Percentiles rank a stretch among this genome's conserved stretches.
Conservation (phyloP, 495 filamentous ascomycete genomes). For the Xylaria flabelliformis region DNA sequence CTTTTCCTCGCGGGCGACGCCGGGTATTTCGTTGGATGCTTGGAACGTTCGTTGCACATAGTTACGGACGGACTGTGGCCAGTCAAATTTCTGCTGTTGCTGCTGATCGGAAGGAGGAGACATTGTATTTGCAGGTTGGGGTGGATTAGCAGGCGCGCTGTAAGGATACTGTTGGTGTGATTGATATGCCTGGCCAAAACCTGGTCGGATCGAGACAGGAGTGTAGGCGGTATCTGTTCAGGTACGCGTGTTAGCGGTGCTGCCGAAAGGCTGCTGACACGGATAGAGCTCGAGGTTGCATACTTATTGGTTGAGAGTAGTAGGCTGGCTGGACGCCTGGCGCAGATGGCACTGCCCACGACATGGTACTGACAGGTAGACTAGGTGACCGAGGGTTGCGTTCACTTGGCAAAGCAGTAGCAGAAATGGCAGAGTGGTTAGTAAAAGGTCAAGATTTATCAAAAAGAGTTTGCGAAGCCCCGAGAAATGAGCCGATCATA, state of each 20-base stretch:
- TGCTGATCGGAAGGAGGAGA: constrained; percentile 34
- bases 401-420: constrained; percentile 9
- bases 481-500: neutral
- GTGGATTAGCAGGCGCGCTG: constrained; percentile 39
- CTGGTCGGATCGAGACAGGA: constrained; percentile 55
- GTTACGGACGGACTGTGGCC: constrained; percentile 74
- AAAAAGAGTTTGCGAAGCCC: neutral
- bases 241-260: constrained; percentile 36
- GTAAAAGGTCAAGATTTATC: constrained; percentile 22
- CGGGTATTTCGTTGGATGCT: constrained; percentile 68
- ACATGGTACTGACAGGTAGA: constrained; percentile 31
- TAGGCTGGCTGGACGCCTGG: constrained; percentile 44
- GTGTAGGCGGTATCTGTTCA: constrained; percentile 55
- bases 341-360: constrained; percentile 44
- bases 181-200: constrained; percentile 49
- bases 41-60: constrained; percentile 89
- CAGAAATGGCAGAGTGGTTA: constrained; percentile 23
- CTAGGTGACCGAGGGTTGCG: neutral
- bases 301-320: constrained; percentile 40
- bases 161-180: constrained; percentile 42
- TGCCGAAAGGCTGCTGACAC: neutral
- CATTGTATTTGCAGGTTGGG: constrained; percentile 35
- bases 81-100: constrained; percentile 69
- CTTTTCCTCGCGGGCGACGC: constrained; percentile 72
- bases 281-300: constrained; percentile 21